Conservation (phyloP, 2,329 filamentous ascomycete genomes). For the Acrocalymma vagum region DNA sequence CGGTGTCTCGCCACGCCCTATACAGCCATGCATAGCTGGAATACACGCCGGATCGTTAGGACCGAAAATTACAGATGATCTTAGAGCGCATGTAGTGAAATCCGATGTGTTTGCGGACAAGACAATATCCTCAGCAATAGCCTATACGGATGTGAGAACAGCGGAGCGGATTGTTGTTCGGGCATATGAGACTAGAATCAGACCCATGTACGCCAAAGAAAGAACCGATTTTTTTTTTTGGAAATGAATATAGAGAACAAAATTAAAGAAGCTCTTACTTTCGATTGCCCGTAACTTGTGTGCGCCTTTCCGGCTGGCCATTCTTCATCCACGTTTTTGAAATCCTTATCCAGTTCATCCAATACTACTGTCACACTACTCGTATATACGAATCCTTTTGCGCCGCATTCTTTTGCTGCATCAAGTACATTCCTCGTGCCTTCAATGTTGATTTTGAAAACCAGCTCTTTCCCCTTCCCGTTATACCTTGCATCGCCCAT, state of each 20-base stretch:
- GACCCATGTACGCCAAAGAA: constrained; percentile 5
- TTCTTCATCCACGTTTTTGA: constrained; percentile 84
- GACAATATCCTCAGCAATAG: constrained; percentile 82
- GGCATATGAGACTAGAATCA: neutral
- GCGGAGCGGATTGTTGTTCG: neutral
- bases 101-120: constrained; percentile 73
- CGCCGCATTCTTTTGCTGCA: constrained; percentile 72
- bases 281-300: constrained; percentile 87
- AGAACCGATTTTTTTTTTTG: too few relatives aligned
- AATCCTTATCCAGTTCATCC: constrained; percentile 76
- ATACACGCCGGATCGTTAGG: constrained; percentile 84
- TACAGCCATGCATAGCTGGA: constrained; percentile 76
- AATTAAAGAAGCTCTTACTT: constrained; percentile 62
- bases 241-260: constrained; percentile 1
- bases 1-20: constrained; percentile 72
- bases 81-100: constrained; percentile 81
- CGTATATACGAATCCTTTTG: constrained; percentile 88
- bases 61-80: constrained; percentile 89
- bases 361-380: constrained; percentile 87
- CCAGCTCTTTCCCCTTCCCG: constrained; percentile 56
- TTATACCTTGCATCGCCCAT: constrained; percentile 50
- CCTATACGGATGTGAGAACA: constrained; percentile 55
- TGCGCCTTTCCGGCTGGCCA: constrained; percentile 79
- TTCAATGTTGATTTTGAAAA: constrained; percentile 86
- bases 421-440: constrained; percentile 82